Base-by-base conservation (phyloP, 192 early-diverging fungal genomes). In the Backusella psychrophila region DNA sequence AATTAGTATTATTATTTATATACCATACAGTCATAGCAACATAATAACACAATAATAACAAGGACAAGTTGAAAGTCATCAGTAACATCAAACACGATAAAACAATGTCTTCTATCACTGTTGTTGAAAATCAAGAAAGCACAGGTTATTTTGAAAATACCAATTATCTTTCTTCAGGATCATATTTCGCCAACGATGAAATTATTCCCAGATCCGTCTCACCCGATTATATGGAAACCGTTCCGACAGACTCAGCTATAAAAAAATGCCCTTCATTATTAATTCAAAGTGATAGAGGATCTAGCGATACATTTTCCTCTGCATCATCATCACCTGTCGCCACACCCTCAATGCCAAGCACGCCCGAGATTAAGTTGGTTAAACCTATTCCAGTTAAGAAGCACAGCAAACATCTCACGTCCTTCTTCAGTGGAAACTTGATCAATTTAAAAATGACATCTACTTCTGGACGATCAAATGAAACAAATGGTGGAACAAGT, bases 361-460 rank as follows among this genome's bases (percentile, higher is more conserved):
- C 70, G 26, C 56, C 70, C 14, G 70, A 49, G 26, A 42, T 46
- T 23, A 71, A 44, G 42, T 26, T 19, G 15, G 6, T 14, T 41
- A 70, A 71, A 26, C 41, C 42, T 34, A 49, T 49, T 49, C 70
- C 42, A 44, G 44, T 71, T 17, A 71, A 71, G 15, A 71, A 71
- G 31, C 70, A 39, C 42, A 42, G 34, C 36, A 71, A 71, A 19
- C 42, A 29, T 17, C 70, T 71, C 26, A 19, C 36, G 4, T 15
- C 21, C 29, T 17, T 41, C 34, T 71, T 71, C 26, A 71, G 15
- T 23, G 42, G 26, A 41, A 23, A 21, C 14, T 71, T 71, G 14
- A 49, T 49, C 42, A 63, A 29, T 23, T 71, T 71, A 33, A 71
- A 71, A 33, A 71, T 71, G 70, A 71, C 70, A 14, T 23, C 23